Base-by-base conservation (phyloP, 148 eudicot species). In the Euryodendron excelsum region DNA sequence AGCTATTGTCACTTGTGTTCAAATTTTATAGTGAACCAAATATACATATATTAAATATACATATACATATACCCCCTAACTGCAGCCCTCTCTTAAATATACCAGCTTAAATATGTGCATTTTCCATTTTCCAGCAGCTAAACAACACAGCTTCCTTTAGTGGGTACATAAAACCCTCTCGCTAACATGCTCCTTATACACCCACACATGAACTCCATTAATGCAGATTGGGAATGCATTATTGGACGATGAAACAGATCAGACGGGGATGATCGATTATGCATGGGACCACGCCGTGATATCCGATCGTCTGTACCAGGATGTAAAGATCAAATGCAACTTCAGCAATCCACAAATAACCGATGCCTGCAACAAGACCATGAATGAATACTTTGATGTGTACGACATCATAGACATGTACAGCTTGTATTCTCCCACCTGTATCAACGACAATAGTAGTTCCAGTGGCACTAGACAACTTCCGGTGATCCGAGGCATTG, bases 251-350 rank as follows among this genome's bases (percentile, higher is more conserved):
- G 97, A 91, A 31, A 91, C 88, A 9, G 98, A 94, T 81, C 93
- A 94, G 31, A 90, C 58, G 18, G 98, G 98, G 25, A 86, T 94
- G 89, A 84, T 94, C 0, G 91, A 92, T 52, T 94, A 94, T 50
- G 98, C 98, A 3, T 94, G 92, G 92, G 90, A 91, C 55, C 98
- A 94, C 55, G 97, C 98, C 4, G 95, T 94, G 41, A 85, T 94
- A 80, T 94, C 98, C 0, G 93, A 91, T 78, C 48, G 72, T 37
- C 74, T 92, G 2, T 91, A 84, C 77, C 33, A 76, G 3, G 85
- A 88, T 39, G 78, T 91, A 0, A 91, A 88, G 79, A 69, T 47
- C 2, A 66, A 80, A 2, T 94, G 98, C 83, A 83, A 94, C 75
- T 94, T 94, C 80, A 85, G 75, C 23, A 9, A 39, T 0, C 17